Evolutionary conservation across 441 rosid species (phyloP).

Genomic region (Populus hybrid): DNA sequence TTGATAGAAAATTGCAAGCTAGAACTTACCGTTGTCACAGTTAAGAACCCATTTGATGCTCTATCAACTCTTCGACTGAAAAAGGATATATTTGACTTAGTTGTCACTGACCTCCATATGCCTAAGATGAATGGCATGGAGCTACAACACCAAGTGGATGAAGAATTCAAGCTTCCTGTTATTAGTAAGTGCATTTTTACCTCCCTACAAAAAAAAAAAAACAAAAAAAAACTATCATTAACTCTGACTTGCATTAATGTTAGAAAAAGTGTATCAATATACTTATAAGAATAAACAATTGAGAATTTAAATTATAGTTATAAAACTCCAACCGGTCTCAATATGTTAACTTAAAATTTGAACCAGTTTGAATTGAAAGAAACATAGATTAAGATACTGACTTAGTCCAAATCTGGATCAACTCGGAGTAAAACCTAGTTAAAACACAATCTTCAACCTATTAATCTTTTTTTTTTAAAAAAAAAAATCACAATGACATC

Average conservation of each 20-base stretch:
- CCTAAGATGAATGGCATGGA: slow-evolving; percentile 62
- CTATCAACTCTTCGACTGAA: slow-evolving; percentile 38
- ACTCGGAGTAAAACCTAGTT: too few species aligned
- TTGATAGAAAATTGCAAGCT: not conserved
- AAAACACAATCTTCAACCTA: too few species aligned
- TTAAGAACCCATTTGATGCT: slow-evolving; percentile 43
- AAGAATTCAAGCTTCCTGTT: slow-evolving; percentile 55
- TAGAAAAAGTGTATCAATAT: too few species aligned
- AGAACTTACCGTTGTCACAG: slow-evolving; percentile 30
- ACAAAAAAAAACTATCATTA: too few species aligned
- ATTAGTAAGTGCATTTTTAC: slow-evolving; percentile 28
- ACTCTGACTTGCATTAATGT: too few species aligned
- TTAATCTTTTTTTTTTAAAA: too few species aligned
- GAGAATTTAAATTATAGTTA: too few species aligned
- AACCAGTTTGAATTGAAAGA: accelerated
- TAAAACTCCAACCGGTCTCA: accelerated
- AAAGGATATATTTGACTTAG: slow-evolving; percentile 38
- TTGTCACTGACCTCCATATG: slow-evolving; percentile 67
- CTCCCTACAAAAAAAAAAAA: too few species aligned
- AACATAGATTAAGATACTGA: too few species aligned
- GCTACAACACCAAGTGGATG: slow-evolving; percentile 43
- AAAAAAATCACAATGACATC: too few species aligned
- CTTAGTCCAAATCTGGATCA: accelerated
- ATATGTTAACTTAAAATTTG: too few species aligned
- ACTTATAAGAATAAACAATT: too few species aligned